Percentiles rank a stretch among this genome's conserved stretches.
Evolutionary conservation across 176 grass and related monocot species (phyloP).

Genomic region (Aegilops umbellulata): DNA sequence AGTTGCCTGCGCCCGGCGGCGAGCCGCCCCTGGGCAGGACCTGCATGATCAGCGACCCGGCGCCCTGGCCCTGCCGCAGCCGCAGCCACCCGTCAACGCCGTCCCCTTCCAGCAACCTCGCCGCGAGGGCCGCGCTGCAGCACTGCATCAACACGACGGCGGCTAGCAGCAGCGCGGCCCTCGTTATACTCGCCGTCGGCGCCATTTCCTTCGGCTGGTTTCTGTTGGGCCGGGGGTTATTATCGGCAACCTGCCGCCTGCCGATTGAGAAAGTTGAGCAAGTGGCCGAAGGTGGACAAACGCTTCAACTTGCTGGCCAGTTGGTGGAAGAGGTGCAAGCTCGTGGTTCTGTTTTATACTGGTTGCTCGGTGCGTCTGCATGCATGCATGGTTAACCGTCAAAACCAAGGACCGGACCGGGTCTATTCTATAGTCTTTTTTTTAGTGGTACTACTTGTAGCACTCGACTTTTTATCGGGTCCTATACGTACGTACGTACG

Average conservation of each 20-base stretch:
- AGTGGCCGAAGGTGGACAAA: neutral
- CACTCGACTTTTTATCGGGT: neutral
- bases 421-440: neutral
- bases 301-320: neutral
- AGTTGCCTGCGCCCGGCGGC: neutral
- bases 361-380: neutral
- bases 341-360: neutral
- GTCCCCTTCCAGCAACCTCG: neutral
- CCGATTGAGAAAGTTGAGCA: too few species aligned
- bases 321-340: neutral
- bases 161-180: neutral
- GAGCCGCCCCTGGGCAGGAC: neutral
- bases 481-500: neutral
- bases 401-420: neutral
- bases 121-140: conserved; percentile 9
- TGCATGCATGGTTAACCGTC: neutral
- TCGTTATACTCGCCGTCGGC: neutral
- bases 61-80: conserved; percentile 3
- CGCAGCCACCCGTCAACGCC: neutral
- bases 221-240: neutral
- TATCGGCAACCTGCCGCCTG: neutral
- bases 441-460: neutral
- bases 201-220: neutral
- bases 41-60: conserved; percentile 9
- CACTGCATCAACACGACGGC: conserved; percentile 23